A percentile compares a stretch with the other conserved stretches of the same genome.
These are phyloP conservation scores for Kazachstania kunashirensis DNA, from an alignment of 805 yeast species.

Conservation along the genomic window DNA sequence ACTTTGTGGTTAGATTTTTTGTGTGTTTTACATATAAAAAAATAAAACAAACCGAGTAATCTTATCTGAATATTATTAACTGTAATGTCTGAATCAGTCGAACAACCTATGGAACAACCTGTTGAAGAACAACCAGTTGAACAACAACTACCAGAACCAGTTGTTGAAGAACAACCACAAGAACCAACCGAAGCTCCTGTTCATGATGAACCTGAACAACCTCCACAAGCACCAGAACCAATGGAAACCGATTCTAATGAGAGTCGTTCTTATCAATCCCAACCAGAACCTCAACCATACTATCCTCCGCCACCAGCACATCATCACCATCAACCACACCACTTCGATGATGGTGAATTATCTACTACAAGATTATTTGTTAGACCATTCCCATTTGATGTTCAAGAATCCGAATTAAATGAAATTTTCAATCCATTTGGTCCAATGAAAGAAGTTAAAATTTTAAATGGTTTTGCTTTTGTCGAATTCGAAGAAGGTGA, in stretches of 20 bases:
- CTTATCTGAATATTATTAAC: too few relatives aligned
- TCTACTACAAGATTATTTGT: slow-evolving; percentile 43
- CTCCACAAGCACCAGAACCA: slow-evolving; percentile 10
- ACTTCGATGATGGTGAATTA: slow-evolving; percentile 27
- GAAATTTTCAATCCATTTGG: slow-evolving; percentile 61
- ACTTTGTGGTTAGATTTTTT: too few relatives aligned
- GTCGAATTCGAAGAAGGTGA: slow-evolving; percentile 74
- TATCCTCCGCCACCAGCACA: slow-evolving; percentile 9
- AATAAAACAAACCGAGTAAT: too few relatives aligned
- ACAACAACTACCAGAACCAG: slow-evolving; percentile 1
- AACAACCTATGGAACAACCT: slow-evolving; percentile 1
- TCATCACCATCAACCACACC: slow-evolving; percentile 9
- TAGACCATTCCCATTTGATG: slow-evolving; percentile 53
- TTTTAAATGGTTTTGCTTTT: slow-evolving; percentile 80
- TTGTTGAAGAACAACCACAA: slow-evolving; percentile 3
- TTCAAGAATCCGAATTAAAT: slow-evolving; percentile 49
- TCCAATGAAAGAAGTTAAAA: slow-evolving; percentile 54
- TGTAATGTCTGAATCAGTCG: slow-evolving; percentile 6
- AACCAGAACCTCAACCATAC: slow-evolving; percentile 15
- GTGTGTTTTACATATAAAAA: too few relatives aligned
- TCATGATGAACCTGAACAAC: slow-evolving; percentile 5
- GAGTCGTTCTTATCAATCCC: slow-evolving; percentile 6
- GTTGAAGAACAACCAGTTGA: slow-evolving; percentile 1
- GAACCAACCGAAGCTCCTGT: slow-evolving; percentile 3
- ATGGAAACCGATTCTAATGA: slow-evolving; percentile 7